These are phyloP conservation scores for Panaeolus papilionaceus DNA, from an alignment of 768 basidiomycete genomes.

Conservation along the genomic window DNA sequence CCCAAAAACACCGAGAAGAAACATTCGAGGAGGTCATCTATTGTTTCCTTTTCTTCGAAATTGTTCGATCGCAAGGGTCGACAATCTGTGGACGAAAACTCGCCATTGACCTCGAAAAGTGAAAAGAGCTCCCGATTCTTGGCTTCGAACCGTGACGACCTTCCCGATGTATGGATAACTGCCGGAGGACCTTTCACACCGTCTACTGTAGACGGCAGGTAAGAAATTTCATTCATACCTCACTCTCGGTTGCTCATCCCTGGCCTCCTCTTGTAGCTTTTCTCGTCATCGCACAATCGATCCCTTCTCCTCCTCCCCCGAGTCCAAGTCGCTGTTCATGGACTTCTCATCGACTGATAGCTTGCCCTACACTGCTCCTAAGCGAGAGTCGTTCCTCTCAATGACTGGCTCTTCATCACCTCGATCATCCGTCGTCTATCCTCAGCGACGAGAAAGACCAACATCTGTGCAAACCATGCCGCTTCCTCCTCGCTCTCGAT, in stretches of 20 bases:
- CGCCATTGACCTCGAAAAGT: conserved; percentile 25
- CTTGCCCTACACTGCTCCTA: conserved; percentile 29
- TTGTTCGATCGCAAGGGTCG: conserved; percentile 40
- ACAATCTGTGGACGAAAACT: conserved; percentile 29
- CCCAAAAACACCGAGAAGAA: conserved; percentile 22
- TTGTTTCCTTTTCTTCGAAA: conserved; percentile 40
- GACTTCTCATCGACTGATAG: conserved; percentile 39
- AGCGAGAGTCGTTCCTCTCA: conserved; percentile 49
- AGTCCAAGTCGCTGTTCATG: conserved; percentile 52
- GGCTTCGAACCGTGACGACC: conserved; percentile 22
- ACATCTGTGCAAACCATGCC: conserved; percentile 36
- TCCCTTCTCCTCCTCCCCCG: conserved; percentile 45
- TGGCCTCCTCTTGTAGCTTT: conserved; percentile 16
- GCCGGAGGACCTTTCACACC: conserved; percentile 38
- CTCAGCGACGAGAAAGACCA: conserved; percentile 29
- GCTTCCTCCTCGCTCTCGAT: conserved; percentile 32
- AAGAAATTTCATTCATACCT: conserved; percentile 13
- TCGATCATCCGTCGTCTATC: conserved; percentile 29
- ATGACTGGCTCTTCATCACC: conserved; percentile 41
- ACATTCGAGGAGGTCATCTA: conserved; percentile 39
- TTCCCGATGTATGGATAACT: conserved; percentile 41
- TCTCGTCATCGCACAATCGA: conserved; percentile 38
- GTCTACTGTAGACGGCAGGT: conserved; percentile 33
- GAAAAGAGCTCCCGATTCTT: conserved; percentile 26
- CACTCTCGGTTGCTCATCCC: conserved; percentile 5